Evolutionary conservation across 176 grass and related monocot genomes (phyloP), one percentile per base, ranked within the genome.

Genomic region (Hsuehochloa calcarea): DNA sequence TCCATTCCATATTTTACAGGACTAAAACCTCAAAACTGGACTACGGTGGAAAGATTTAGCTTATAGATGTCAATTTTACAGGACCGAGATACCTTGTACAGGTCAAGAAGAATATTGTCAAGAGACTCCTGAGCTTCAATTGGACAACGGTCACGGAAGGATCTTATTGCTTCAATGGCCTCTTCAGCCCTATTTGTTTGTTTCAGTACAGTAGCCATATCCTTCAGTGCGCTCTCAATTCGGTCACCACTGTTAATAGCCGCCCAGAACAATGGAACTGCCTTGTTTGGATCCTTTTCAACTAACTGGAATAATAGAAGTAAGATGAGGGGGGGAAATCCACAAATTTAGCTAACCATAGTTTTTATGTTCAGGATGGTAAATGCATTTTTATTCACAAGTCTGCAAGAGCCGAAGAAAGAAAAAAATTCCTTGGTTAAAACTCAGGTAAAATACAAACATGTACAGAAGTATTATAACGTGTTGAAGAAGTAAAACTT

Each of bases 211-310:
- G 70, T 85, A 27, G 89, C 92, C 92, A 94, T 94, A 84, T 94
- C 92, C 49, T 94, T 94, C 68, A 94, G 37, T 54, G 90, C 90
- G 65, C 92, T 94, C 52, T 94, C 92, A 61, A 87, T 91, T 74
- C 92, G 84, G 70, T 94, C 92, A 50, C 92, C 92, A 62, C 87
- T 90, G 74, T 90, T 94, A 83, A 94, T 92, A 72, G 92, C 92
- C 12, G 82, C 90, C 92, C 92, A 94, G 64, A 92, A 94, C 66
- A 92, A 76, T 52, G 92, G 90, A 82, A 92, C 66, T 52, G 90
- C 87, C 85, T 94, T 94, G 69, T 90, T 82, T 82, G 87, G 92
- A 43, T 94, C 92, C 74, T 94, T 94, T 63, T 94, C 92, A 52
- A 92, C 52, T 69, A 90, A 34, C 92, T 94, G 85, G 49, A 86